Percentiles rank a stretch among this genome's conserved stretches.
Conservation (phyloP, 352 stramenopile species). For the Globisporangium radiosum region DNA sequence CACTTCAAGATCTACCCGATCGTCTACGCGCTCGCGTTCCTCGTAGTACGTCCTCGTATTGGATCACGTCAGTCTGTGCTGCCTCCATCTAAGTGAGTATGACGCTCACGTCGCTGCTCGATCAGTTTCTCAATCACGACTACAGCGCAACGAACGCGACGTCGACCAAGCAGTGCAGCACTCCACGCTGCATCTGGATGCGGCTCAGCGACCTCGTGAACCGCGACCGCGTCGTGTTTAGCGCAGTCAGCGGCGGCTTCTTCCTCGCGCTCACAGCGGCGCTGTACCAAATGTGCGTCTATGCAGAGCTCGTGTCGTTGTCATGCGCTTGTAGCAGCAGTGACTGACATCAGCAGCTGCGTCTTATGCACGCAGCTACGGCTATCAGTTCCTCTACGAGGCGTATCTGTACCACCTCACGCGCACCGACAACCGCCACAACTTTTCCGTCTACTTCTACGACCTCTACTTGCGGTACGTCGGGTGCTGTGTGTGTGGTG, state of each 20-base stretch:
- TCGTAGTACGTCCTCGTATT: constrained; percentile 49
- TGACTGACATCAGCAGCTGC: neutral
- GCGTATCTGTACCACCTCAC: constrained; percentile 98
- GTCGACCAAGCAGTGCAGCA: constrained; percentile 38
- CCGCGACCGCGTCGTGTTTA: constrained; percentile 84
- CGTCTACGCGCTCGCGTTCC: constrained; percentile 91
- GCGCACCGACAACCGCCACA: constrained; percentile 98
- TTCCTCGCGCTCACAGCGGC: constrained; percentile 81
- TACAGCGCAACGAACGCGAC: constrained; percentile 44
- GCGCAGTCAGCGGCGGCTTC: constrained; percentile 76
- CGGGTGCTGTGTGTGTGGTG: too few species aligned
- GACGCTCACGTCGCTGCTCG: neutral
- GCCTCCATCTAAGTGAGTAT: neutral
- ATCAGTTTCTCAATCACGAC: constrained; percentile 66
- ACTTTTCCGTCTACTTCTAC: constrained; percentile 99
- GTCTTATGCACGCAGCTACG: constrained; percentile 46
- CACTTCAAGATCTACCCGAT: constrained; percentile 99
- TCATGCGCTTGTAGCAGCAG: neutral
- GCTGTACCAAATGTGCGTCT: constrained; percentile 80
- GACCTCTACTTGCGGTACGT: constrained; percentile 93
- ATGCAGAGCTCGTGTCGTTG: too few species aligned
- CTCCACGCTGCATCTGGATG: constrained; percentile 47
- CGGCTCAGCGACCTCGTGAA: constrained; percentile 49
- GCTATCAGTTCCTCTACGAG: constrained; percentile 92
- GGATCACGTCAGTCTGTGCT: neutral